Conservation (phyloP, 495 filamentous ascomycete species). For the Penicillium cosmopolitanum region DNA sequence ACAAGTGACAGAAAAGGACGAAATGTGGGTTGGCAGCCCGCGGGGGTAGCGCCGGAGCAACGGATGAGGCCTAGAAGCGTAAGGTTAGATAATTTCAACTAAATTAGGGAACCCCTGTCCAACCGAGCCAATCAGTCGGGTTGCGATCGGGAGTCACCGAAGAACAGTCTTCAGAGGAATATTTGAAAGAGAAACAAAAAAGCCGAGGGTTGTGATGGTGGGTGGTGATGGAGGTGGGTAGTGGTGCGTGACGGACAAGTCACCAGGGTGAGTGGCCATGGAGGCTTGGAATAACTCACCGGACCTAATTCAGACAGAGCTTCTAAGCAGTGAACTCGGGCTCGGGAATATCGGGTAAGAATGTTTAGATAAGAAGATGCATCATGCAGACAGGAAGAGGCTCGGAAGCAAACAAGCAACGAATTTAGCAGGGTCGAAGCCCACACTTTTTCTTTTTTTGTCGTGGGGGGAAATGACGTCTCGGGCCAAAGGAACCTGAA, state of each 20-base stretch:
- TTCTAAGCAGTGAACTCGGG: neutral
- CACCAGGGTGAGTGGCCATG: too few relatives aligned
- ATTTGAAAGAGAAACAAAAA: neutral
- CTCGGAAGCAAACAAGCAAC: neutral
- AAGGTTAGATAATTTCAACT: slow-evolving; percentile 28
- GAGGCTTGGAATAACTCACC: too few relatives aligned
- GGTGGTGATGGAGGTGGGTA: too few relatives aligned
- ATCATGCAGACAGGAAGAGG: neutral
- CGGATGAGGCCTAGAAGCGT: slow-evolving; percentile 34
- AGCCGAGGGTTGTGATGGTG: too few relatives aligned
- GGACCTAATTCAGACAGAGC: too few relatives aligned
- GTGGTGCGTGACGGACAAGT: too few relatives aligned
- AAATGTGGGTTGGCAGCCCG: slow-evolving; percentile 19
- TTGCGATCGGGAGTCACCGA: neutral
- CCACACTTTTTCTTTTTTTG: neutral
- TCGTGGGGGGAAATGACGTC: slow-evolving; percentile 31
- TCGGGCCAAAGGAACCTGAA: slow-evolving; percentile 41
- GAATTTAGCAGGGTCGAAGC: too few relatives aligned
- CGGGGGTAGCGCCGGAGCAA: slow-evolving; percentile 41
- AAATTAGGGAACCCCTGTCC: slow-evolving; percentile 2
- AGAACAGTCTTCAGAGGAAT: neutral
- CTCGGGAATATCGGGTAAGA: neutral
- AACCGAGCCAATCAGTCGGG: neutral
- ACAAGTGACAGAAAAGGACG: slow-evolving; percentile 19
- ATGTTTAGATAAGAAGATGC: neutral